Conservation (phyloP, 208 protist species). For the Trypanosoma cruzi region DNA sequence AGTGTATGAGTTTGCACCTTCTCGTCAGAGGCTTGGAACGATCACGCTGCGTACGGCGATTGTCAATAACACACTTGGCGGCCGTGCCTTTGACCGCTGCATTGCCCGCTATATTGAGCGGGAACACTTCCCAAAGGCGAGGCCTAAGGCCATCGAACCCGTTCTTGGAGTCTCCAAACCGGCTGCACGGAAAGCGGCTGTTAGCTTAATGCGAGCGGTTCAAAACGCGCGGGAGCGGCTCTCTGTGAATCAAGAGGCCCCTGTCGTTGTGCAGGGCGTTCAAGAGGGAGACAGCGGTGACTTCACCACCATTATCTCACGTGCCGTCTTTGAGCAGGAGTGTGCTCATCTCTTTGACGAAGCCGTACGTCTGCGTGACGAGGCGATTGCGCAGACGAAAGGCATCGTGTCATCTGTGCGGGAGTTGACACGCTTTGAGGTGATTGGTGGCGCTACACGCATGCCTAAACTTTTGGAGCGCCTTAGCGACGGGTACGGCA, state of each 20-base stretch:
- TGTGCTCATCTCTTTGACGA: constrained; percentile 67
- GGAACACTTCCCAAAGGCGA: constrained; percentile 44
- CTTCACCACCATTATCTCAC: constrained; percentile 53
- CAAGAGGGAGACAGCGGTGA: constrained; percentile 23
- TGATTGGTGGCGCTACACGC: constrained; percentile 81
- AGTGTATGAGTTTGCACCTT: constrained; percentile 52
- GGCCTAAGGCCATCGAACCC: constrained; percentile 19
- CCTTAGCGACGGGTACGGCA: constrained; percentile 42
- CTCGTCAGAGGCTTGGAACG: constrained; percentile 6
- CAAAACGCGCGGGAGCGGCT: constrained; percentile 86
- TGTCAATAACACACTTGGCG: constrained; percentile 74
- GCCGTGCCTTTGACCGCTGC: constrained; percentile 83
- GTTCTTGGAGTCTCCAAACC: constrained; percentile 12
- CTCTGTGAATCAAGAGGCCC: constrained; percentile 85
- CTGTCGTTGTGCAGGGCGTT: constrained; percentile 81
- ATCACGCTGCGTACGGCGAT: constrained; percentile 50
- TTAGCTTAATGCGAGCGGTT: constrained; percentile 79
- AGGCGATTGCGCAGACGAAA: constrained; percentile 31
- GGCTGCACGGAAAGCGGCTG: constrained; percentile 43
- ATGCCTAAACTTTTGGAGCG: constrained; percentile 72
- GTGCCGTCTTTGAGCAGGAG: constrained; percentile 64
- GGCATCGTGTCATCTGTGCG: constrained; percentile 3
- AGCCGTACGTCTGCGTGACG: constrained; percentile 43
- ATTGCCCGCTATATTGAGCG: constrained; percentile 83
- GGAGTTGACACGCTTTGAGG: constrained; percentile 60